These are phyloP conservation scores for Leccinum boreale DNA, from an alignment of 768 basidiomycete genomes.

Conservation along the genomic window DNA sequence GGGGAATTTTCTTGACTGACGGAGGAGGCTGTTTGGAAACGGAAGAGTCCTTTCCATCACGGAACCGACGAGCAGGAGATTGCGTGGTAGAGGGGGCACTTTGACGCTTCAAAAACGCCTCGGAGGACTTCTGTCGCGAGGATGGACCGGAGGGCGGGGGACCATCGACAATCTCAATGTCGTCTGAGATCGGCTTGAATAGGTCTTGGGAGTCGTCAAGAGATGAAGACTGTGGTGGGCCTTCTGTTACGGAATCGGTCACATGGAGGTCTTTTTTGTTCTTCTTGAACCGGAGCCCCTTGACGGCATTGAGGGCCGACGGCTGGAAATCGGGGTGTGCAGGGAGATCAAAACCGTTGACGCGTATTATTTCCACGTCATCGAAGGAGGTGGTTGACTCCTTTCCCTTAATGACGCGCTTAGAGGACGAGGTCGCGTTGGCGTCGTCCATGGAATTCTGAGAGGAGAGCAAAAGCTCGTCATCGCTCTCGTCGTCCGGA, in stretches of 20 bases:
- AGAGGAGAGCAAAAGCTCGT: slow-evolving; percentile 28
- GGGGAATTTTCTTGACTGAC: background rate
- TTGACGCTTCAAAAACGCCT: slow-evolving; percentile 3
- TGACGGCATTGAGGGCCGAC: background rate
- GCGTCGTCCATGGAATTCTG: slow-evolving; percentile 13
- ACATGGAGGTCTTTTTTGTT: slow-evolving; percentile 17
- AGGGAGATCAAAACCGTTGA: slow-evolving; percentile 13
- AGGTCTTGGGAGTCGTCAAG: slow-evolving; percentile 22
- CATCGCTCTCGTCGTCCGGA: slow-evolving; percentile 23
- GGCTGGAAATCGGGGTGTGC: slow-evolving; percentile 27
- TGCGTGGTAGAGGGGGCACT: background rate
- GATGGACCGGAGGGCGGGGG: background rate
- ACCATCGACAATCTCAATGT: slow-evolving; percentile 3
- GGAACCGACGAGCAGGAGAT: background rate
- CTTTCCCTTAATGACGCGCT: slow-evolving; percentile 14
- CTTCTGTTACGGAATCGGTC: background rate
- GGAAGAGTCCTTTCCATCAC: slow-evolving; percentile 1
- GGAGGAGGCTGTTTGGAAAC: slow-evolving; percentile 1
- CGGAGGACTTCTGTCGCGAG: background rate
- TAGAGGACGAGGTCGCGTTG: slow-evolving; percentile 10
- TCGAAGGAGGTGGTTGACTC: background rate
- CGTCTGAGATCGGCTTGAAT: slow-evolving; percentile 19
- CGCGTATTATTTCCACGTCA: slow-evolving; percentile 10
- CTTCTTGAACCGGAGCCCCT: slow-evolving; percentile 35
- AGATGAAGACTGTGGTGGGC: slow-evolving; percentile 22